Evolutionary conservation across 192 early-diverging fungal genomes (phyloP).

Genomic region (Entrophospora sp.): DNA sequence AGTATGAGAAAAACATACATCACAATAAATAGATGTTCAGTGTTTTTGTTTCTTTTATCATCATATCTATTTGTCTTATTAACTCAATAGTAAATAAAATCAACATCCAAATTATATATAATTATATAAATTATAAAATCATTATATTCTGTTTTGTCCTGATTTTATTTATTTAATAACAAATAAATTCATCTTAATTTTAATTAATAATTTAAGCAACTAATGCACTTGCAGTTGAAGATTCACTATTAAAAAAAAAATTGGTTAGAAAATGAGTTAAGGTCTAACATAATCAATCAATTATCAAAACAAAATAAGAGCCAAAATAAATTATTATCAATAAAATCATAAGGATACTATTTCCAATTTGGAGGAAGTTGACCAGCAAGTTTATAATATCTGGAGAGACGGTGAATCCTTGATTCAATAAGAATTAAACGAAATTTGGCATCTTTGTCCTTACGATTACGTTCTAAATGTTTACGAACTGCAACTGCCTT

Average conservation of each 20-base stretch:
- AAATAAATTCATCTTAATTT: background rate
- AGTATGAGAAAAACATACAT: background rate
- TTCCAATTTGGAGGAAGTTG: slow-evolving; percentile 97
- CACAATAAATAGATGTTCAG: background rate
- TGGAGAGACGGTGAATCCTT: slow-evolving; percentile 94
- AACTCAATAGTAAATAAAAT: background rate
- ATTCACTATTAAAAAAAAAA: slow-evolving; percentile 16
- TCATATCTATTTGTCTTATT: slow-evolving; percentile 11
- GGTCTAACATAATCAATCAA: no score
- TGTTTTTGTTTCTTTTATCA: background rate
- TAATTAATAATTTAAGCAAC: slow-evolving; percentile 7
- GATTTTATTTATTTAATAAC: background rate
- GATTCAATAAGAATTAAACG: slow-evolving; percentile 97
- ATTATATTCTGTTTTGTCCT: background rate
- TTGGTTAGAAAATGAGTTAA: background rate
- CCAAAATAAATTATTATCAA: background rate
- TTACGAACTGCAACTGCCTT: slow-evolving; percentile 98
- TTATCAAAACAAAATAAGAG: background rate
- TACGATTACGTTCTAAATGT: slow-evolving; percentile 98
- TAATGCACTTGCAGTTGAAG: slow-evolving; percentile 20
- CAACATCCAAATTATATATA: background rate
- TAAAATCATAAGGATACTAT: slow-evolving; percentile 58
- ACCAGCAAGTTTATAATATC: slow-evolving; percentile 98
- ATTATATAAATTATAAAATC: background rate
- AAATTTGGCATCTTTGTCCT: slow-evolving; percentile 98